Base-by-base conservation (phyloP, 2,329 filamentous ascomycete species). In the Penicillium sp. region DNA sequence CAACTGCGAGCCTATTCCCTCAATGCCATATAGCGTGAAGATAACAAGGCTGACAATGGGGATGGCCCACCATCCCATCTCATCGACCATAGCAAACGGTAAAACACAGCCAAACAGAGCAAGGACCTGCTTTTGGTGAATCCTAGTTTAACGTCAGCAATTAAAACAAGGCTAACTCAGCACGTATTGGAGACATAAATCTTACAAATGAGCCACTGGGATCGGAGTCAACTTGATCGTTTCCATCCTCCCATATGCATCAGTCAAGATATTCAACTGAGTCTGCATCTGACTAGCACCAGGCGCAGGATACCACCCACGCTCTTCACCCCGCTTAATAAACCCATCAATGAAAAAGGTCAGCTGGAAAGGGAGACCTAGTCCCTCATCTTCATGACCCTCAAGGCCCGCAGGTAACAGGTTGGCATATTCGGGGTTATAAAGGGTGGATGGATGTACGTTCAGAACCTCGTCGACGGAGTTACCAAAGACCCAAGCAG, bases 21-120 rank as follows among this genome's bases (percentile, higher is more conserved):
- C 83, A 26, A 85, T 85, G 0, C 83, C 84, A 58, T 88, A 87
- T 2, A 87, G 73, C 0, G 85, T 87, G 63, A 88, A 87, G 4
- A 81, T 80, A 5, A 87, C 80, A 13, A 87, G 78, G 1, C 79
- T 79, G 0, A 85, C 82, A 29, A 87, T 79, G 2, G 81, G 78
- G 2, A 87, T 74, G 0, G 81, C 77, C 81, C 82, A 87, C 84
- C 84, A 87, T 5, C 79, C 79, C 74, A 86, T 84, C 50, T 86
- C 82, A 44, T 82, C 79, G 0, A 85, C 84, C 72, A 86, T 82
- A 1, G 83, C 83, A 64, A 87, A 87, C 0, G 85, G 85, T 5
- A 88, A 72, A 10, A 87, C 80, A 50, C 78, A 79, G 31, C 81
- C 79, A 62, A 85, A 88, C 1, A 87, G 73, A 0, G 82, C 83